phyloP scores from a whole-genome alignment of 1,139 yeast genomes.

The Kodamaea arcana region DNA sequence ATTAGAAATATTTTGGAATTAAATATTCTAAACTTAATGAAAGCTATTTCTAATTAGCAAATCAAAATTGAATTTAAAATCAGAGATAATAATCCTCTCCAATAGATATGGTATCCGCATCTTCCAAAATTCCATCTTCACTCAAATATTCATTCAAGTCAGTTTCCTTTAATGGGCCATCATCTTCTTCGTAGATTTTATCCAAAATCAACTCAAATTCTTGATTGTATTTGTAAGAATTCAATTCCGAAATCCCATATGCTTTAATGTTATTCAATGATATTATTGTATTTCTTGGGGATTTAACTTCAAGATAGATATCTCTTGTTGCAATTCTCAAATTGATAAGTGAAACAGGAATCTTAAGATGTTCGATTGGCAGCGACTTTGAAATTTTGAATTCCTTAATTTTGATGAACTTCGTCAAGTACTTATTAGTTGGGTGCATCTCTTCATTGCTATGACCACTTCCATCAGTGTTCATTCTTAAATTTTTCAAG shows the following conservation, averaged over 20 bases:
- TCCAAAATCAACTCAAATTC: slow-evolving; percentile 24
- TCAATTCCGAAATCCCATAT: slow-evolving; percentile 36
- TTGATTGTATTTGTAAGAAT: slow-evolving; percentile 24
- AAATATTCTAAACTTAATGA: too few species aligned
- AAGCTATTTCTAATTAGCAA: too few species aligned
- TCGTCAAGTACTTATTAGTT: slow-evolving; percentile 25
- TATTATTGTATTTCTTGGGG: slow-evolving; percentile 15
- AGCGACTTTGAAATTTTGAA: slow-evolving; percentile 13
- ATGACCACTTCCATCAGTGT: slow-evolving; percentile 1
- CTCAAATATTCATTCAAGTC: slow-evolving; percentile 5
- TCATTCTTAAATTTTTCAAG: slow-evolving; percentile 15
- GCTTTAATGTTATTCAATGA: slow-evolving; percentile 30
- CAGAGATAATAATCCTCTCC: too few species aligned
- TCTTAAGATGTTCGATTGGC: slow-evolving; percentile 25
- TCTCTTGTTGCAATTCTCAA: slow-evolving; percentile 32
- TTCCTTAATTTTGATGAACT: slow-evolving; percentile 33
- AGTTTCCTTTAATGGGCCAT: neutral
- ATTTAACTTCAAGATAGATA: slow-evolving; percentile 31
- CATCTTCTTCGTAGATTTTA: slow-evolving; percentile 7
- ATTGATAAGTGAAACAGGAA: slow-evolving; percentile 35
- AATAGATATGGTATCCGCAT: neutral
- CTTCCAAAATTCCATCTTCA: neutral
- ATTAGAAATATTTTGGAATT: too few species aligned
- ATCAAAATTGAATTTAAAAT: too few species aligned
- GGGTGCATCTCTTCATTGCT: too few species aligned